A percentile compares a stretch with the other conserved stretches of the same genome.
Conservation (phyloP, 2,329 filamentous ascomycete genomes). For the Ramichloridium luteum region DNA sequence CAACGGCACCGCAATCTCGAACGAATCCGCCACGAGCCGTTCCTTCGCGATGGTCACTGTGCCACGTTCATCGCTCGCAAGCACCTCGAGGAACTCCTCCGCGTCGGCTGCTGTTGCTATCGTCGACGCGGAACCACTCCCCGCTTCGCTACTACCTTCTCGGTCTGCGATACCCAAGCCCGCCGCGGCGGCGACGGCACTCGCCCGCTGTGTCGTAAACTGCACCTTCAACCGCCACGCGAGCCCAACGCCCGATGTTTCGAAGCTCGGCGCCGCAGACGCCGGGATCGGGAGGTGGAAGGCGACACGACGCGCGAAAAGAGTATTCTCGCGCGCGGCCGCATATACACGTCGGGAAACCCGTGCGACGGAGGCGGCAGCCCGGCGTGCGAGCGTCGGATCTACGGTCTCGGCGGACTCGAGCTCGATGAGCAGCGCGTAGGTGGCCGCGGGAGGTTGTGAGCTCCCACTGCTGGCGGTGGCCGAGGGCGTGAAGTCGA, state of each 20-base stretch:
- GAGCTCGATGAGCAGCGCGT: conserved; percentile 70
- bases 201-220: conserved; percentile 56
- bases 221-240: conserved; percentile 86
- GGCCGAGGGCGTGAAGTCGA: conserved; percentile 56
- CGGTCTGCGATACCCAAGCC: conserved; percentile 11
- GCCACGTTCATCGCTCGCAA: conserved; percentile 26
- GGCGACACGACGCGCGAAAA: conserved; percentile 66
- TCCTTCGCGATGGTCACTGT: conserved; percentile 24
- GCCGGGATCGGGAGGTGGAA: conserved; percentile 78
- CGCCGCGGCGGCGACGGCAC: conserved; percentile 3
- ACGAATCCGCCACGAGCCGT: conserved; percentile 24
- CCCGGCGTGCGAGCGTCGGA: conserved; percentile 66
- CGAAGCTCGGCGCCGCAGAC: conserved; percentile 75
- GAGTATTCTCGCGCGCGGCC: conserved; percentile 64
- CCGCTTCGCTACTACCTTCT: conserved; percentile 52
- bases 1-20: conserved; percentile 27
- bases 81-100: conserved; percentile 22
- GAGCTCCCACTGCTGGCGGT: background rate
- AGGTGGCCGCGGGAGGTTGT: conserved; percentile 58
- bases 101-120: conserved; percentile 44
- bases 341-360: conserved; percentile 75
- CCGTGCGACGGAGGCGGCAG: conserved; percentile 71
- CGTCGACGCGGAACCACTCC: conserved; percentile 37
- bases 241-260: conserved; percentile 75
- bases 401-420: conserved; percentile 82